Conservation (phyloP, 2,329 filamentous ascomycete species). For the Neofusicoccum laricinum region DNA sequence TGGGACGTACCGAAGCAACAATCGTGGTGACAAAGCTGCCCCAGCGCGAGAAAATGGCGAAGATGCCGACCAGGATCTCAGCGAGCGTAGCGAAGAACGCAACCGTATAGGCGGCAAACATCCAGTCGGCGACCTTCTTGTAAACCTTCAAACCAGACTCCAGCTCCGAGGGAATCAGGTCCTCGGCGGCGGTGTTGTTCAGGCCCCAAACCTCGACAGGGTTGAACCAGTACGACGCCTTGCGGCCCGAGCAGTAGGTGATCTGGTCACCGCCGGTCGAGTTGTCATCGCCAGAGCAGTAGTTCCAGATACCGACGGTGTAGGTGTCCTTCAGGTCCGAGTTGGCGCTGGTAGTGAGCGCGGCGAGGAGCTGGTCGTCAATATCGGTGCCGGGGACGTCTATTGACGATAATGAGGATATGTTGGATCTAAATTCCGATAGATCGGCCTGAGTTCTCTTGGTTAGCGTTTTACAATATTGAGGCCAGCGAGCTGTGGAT, state of each 20-base stretch:
- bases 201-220: slow-evolving; percentile 66
- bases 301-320: slow-evolving; percentile 81
- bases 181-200: slow-evolving; percentile 50
- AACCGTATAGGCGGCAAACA: slow-evolving; percentile 75
- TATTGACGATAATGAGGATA: slow-evolving; percentile 38
- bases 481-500: slow-evolving; percentile 37
- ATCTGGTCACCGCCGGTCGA: slow-evolving; percentile 46
- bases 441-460: slow-evolving; percentile 47
- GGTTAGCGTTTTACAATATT: slow-evolving; percentile 17
- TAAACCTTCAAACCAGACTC: slow-evolving; percentile 69
- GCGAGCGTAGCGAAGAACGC: slow-evolving; percentile 66
- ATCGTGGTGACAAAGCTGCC: slow-evolving; percentile 81
- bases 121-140: slow-evolving; percentile 72
- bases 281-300: slow-evolving; percentile 65
- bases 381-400: slow-evolving; percentile 20
- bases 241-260: slow-evolving; percentile 64
- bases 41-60: slow-evolving; percentile 78
- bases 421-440: slow-evolving; percentile 44
- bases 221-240: slow-evolving; percentile 75
- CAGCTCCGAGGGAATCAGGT: slow-evolving; percentile 60
- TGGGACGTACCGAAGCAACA: slow-evolving; percentile 62
- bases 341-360: slow-evolving; percentile 38
- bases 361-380: slow-evolving; percentile 38
- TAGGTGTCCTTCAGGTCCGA: slow-evolving; percentile 69
- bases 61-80: slow-evolving; percentile 75